Evolutionary conservation across 1,284 basidiomycete species (phyloP), one percentile per base, ranked within the genome.

Genomic region (Bothia castanella): DNA sequence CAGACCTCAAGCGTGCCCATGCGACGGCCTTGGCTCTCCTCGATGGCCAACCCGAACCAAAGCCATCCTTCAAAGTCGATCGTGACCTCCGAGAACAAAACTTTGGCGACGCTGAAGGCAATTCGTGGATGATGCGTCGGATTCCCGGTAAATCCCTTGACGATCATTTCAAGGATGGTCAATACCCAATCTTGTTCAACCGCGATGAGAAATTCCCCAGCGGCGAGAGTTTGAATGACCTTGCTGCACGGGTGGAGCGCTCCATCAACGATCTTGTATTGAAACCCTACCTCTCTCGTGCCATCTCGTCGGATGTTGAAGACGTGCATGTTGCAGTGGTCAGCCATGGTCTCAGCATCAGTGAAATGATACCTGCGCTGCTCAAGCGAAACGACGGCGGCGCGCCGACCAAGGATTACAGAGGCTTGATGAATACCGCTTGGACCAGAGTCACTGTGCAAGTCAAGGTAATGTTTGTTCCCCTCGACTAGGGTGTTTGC

Each of bases 331-430:
- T 92, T 32, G 85, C 83, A 2, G 65, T 93, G 40, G 84, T 92
- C 29, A 90, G 89, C 66, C 90, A 93, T 64, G 89, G 91, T 0
- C 67, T 91, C 36, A 86, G 83, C 64, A 85, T 93, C 36, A 76
- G 77, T 45, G 87, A 90, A 66, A 66, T 85, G 19, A 63, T 87
- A 12, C 69, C 72, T 20, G 75, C 75, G 19, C 61, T 88, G 42
- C 58, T 81, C 47, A 71, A 67, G 54, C 72, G 66, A 56, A 71
- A 75, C 52, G 64, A 67, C n/a, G 66, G 67, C 1, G 51, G 59
- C 13, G 58, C 53, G 14, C 61, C 68, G 0, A 57, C 59, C 9
- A 58, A 67, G 41, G 67, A 74, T 34, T 79, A 77, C 55, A 70
- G 70, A 49, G 83, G 84, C 12, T 69, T 89, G 60, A 60, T 68